Evolutionary conservation across 495 filamentous ascomycete genomes (phyloP).

Genomic region (Aspergillus homomorphus): DNA sequence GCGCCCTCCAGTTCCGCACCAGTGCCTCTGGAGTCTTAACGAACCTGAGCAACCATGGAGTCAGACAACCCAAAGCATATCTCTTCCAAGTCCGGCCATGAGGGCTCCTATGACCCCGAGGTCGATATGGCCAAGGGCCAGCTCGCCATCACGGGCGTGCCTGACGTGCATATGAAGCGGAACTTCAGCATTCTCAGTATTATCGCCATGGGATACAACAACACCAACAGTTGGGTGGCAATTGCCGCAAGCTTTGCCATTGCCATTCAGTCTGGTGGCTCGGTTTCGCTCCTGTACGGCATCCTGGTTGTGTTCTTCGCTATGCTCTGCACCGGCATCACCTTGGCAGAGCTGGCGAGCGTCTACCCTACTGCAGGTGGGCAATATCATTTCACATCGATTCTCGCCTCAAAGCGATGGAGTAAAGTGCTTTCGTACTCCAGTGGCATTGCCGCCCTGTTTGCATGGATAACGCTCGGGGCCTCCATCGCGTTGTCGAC

Average conservation of each 20-base stretch:
- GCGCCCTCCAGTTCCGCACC: not conserved
- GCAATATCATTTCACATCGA: slow-evolving; percentile 42
- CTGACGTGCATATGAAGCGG: slow-evolving; percentile 20
- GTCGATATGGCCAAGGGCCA: slow-evolving; percentile 23
- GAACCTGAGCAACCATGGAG: slow-evolving; percentile 11
- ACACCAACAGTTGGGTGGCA: slow-evolving; percentile 31
- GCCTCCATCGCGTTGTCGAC: slow-evolving; percentile 24
- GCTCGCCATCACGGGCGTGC: slow-evolving; percentile 16
- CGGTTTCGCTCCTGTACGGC: slow-evolving; percentile 33
- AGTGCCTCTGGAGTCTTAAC: not conserved
- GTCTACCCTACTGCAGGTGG: slow-evolving; percentile 53
- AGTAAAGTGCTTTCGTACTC: slow-evolving; percentile 25
- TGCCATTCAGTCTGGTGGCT: slow-evolving; percentile 30
- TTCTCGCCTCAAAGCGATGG: slow-evolving; percentile 26
- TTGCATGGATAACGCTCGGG: slow-evolving; percentile 28
- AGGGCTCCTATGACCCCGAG: slow-evolving; percentile 1
- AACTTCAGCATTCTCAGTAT: slow-evolving; percentile 29
- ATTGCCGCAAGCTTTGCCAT: slow-evolving; percentile 32
- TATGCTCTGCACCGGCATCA: slow-evolving; percentile 38
- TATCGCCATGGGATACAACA: slow-evolving; percentile 34
- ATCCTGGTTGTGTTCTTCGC: slow-evolving; percentile 26
- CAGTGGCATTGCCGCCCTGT: slow-evolving; percentile 28
- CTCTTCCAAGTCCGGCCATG: slow-evolving; percentile 10
- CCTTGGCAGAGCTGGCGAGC: slow-evolving; percentile 48
- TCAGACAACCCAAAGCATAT: slow-evolving; percentile 9